A percentile compares a stretch with the other conserved stretches of the same genome.
phyloP scores from a whole-genome alignment of 495 filamentous ascomycete genomes.

The Podospora sp. region DNA sequence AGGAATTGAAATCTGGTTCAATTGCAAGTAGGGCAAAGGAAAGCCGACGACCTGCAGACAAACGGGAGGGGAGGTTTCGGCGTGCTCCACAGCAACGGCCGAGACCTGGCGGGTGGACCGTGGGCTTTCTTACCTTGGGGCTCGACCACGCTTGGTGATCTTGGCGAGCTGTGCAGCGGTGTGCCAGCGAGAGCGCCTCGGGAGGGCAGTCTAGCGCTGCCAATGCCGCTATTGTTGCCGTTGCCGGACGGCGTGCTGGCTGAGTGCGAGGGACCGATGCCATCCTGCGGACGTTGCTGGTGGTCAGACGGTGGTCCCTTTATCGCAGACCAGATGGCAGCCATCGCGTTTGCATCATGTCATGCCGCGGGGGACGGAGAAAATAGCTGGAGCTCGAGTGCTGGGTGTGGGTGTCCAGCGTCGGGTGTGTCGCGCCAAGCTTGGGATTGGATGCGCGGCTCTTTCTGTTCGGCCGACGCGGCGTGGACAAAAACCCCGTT shows the following conservation, averaged over 20 bases:
- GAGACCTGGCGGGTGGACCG: neutral
- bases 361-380: neutral
- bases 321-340: slow-evolving; percentile 31
- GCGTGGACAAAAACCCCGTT: slow-evolving; percentile 10
- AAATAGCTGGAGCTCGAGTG: neutral
- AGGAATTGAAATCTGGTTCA: neutral
- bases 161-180: slow-evolving; percentile 20
- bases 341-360: slow-evolving; percentile 21
- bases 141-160: slow-evolving; percentile 23
- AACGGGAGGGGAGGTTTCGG: neutral
- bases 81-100: neutral
- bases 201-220: slow-evolving; percentile 9
- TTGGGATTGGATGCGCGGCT: neutral
- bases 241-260: neutral
- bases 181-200: slow-evolving; percentile 15
- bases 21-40: neutral
- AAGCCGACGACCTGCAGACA: neutral
- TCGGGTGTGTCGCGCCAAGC: slow-evolving; percentile 6
- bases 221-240: neutral
- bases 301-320: slow-evolving; percentile 23
- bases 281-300: slow-evolving; percentile 13
- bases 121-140: slow-evolving; percentile 24
- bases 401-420: neutral
- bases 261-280: neutral
- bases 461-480: neutral